A percentile compares a stretch with the other conserved stretches of the same genome.
Evolutionary conservation across 345 rosid species (phyloP).

Genomic region (Abelmoschus esculentus): DNA sequence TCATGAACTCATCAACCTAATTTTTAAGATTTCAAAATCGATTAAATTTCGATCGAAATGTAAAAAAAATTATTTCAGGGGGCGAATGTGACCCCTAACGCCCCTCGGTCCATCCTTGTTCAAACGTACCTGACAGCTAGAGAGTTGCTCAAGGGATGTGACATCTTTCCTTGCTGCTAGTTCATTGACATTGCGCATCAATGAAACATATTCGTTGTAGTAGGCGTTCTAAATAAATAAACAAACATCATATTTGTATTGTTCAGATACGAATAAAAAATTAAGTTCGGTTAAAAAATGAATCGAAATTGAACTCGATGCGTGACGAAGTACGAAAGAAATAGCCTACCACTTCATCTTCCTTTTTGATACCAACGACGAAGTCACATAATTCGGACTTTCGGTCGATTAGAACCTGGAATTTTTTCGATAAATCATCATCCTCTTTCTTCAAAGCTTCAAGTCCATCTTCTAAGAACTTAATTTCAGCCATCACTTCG

Average conservation of each 20-base stretch:
- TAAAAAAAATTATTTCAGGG: no score
- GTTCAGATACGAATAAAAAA: background rate
- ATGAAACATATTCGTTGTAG: conserved; percentile 27
- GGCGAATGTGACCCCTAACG: no score
- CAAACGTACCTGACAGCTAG: conserved; percentile 23
- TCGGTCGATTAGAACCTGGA: background rate
- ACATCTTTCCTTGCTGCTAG: conserved; percentile 42
- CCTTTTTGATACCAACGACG: background rate
- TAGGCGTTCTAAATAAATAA: conserved; percentile 25
- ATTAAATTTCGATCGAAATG: no score
- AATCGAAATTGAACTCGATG: background rate
- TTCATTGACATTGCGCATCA: conserved; percentile 29
- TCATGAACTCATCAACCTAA: conserved; percentile 64
- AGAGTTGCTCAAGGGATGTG: conserved; percentile 37
- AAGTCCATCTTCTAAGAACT: background rate
- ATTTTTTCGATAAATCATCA: background rate
- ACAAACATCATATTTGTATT: background rate
- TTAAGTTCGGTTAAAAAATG: background rate
- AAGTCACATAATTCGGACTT: background rate
- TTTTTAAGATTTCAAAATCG: no score
- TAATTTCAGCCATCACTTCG: background rate
- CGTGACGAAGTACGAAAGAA: background rate
- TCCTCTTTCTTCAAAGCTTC: background rate
- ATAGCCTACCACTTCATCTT: background rate
- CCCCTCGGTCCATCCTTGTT: background rate